phyloP scores from a whole-genome alignment of 441 rosid species.

The Omphalea diandra region DNA sequence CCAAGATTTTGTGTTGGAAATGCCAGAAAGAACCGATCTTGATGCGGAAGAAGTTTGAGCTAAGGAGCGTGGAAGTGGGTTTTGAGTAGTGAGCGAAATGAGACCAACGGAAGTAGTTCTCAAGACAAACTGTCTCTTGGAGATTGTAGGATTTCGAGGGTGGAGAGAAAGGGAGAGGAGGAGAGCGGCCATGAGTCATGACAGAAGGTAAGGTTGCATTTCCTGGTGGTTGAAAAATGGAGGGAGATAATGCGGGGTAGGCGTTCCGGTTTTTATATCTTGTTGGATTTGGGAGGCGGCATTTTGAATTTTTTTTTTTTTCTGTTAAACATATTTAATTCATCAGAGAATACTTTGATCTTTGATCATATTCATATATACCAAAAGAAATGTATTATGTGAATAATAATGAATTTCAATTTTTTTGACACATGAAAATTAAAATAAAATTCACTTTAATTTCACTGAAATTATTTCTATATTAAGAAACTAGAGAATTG shows the following conservation, averaged over 20 bases:
- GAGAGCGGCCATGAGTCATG: constrained; percentile 84
- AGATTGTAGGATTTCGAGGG: constrained; percentile 34
- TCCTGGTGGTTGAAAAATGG: constrained; percentile 39
- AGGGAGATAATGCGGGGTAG: constrained; percentile 44
- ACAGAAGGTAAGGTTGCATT: constrained; percentile 29
- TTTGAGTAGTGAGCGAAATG: constrained; percentile 37
- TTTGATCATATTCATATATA: too few relatives aligned
- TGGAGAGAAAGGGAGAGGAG: constrained; percentile 45
- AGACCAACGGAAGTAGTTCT: constrained; percentile 44
- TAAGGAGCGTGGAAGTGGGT: constrained; percentile 45
- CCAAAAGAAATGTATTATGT: too few relatives aligned
- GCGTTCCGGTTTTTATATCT: background rate
- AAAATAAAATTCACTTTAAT: too few relatives aligned
- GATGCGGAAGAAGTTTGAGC: constrained; percentile 52
- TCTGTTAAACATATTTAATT: too few relatives aligned
- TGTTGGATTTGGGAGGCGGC: too few relatives aligned
- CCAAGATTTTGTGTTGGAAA: constrained; percentile 82
- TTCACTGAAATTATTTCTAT: too few relatives aligned
- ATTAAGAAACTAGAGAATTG: too few relatives aligned
- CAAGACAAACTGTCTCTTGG: constrained; percentile 53
- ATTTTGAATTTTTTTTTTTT: too few relatives aligned
- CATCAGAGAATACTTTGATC: too few relatives aligned
- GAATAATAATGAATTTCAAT: too few relatives aligned
- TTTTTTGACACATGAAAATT: too few relatives aligned
- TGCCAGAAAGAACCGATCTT: constrained; percentile 47